Conservation (phyloP, 2,329 filamentous ascomycete genomes). For the Fusarium sp. region DNA sequence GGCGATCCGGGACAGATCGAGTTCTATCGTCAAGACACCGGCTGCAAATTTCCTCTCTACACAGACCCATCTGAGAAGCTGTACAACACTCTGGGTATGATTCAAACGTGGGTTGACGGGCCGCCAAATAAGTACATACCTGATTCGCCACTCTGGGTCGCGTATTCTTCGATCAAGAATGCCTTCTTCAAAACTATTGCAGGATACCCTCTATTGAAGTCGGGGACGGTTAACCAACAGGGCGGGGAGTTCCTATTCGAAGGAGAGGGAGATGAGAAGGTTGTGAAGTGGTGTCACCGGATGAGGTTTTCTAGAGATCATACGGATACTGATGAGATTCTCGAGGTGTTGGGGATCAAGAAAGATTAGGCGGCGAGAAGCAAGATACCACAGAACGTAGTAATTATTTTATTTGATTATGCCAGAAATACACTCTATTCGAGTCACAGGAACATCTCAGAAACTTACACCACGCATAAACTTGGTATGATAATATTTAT, state of each 20-base stretch:
- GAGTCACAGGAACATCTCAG: not conserved
- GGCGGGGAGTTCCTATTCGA: conserved; percentile 36
- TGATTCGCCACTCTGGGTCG: not conserved
- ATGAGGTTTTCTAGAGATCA: conserved; percentile 29
- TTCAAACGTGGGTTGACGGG: conserved; percentile 15
- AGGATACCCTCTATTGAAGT: conserved; percentile 7
- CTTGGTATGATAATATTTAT: too few relatives aligned
- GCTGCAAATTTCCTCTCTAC: conserved; percentile 32
- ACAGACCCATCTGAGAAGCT: conserved; percentile 25
- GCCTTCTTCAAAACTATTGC: conserved; percentile 1
- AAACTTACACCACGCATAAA: too few relatives aligned
- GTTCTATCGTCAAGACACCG: conserved; percentile 29
- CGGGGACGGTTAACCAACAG: conserved; percentile 20
- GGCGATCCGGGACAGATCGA: conserved; percentile 13
- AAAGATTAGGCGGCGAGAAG: not conserved
- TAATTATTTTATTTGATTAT: not conserved
- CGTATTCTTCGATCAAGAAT: not conserved
- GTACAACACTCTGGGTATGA: conserved; percentile 29
- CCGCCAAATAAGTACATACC: conserved; percentile 16
- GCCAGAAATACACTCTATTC: not conserved
- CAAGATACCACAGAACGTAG: too few relatives aligned
- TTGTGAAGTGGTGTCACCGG: conserved; percentile 31
- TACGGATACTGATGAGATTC: conserved; percentile 26
- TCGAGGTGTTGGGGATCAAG: conserved; percentile 11
- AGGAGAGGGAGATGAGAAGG: conserved; percentile 5